Conservation (phyloP, 495 filamentous ascomycete species). For the Penicillium manginii region DNA sequence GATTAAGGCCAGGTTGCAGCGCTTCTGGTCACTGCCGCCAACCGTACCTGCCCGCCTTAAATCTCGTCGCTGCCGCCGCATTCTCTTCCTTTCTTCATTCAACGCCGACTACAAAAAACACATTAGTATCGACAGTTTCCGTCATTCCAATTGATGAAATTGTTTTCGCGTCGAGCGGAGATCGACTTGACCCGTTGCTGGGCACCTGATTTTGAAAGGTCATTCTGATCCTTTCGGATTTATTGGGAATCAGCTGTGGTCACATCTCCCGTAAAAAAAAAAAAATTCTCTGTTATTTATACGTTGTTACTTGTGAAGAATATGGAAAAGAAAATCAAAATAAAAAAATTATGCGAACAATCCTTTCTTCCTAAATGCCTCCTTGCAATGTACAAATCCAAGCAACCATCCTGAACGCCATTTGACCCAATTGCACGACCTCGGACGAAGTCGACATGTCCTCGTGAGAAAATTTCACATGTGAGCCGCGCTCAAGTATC, state of each 20-base stretch:
- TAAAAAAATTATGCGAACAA: not conserved
- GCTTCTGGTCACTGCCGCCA: constrained; percentile 36
- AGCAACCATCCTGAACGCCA: constrained; percentile 4
- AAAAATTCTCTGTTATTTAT: constrained; percentile 1
- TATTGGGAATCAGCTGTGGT: constrained; percentile 81
- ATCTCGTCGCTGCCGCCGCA: constrained; percentile 26
- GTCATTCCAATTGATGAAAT: constrained; percentile 48
- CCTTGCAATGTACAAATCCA: constrained; percentile 24
- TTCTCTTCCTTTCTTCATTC: constrained; percentile 46
- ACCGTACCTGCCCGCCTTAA: constrained; percentile 47
- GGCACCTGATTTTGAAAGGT: constrained; percentile 76
- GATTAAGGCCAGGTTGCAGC: constrained; percentile 57
- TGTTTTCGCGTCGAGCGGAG: constrained; percentile 78
- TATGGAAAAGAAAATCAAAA: not conserved
- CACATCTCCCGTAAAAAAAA: constrained; percentile 46
- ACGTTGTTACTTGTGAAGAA: constrained; percentile 7
- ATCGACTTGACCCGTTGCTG: constrained; percentile 70
- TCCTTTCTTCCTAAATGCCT: constrained; percentile 14
- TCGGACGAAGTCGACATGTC: constrained; percentile 29
- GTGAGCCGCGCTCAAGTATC: constrained; percentile 26
- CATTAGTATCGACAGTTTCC: constrained; percentile 65
- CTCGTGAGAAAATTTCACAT: constrained; percentile 34
- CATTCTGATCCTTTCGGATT: constrained; percentile 66
- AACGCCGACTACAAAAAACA: constrained; percentile 56
- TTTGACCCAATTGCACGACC: constrained; percentile 26